Conservation (phyloP, 208 protist species). For the Wallacemonas sp. region DNA sequence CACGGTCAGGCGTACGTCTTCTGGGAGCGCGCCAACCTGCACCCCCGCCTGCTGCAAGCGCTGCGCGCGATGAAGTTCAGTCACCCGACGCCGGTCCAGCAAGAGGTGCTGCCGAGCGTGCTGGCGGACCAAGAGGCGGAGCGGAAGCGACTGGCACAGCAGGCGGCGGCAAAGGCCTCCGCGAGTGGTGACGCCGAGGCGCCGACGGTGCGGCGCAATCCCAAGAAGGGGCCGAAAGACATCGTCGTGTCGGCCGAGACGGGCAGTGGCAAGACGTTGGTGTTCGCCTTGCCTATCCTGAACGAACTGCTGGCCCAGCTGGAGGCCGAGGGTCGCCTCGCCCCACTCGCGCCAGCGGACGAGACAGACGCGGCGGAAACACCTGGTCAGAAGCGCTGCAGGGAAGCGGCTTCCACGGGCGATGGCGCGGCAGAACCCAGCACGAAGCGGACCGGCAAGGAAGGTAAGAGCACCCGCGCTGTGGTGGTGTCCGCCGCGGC, state of each 20-base stretch:
- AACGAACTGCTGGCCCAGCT: slow-evolving; percentile 45
- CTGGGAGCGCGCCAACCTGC: slow-evolving; percentile 79
- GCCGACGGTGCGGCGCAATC: neutral
- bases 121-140: slow-evolving; percentile 23
- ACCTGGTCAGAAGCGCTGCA: neutral
- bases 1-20: slow-evolving; percentile 74
- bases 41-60: slow-evolving; percentile 62
- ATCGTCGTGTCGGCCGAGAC: slow-evolving; percentile 93
- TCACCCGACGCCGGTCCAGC: slow-evolving; percentile 85
- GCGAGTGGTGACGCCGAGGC: slow-evolving; percentile 4
- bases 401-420: neutral
- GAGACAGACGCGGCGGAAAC: neutral
- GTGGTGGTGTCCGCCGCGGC: neutral
- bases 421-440: neutral
- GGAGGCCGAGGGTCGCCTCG: slow-evolving; percentile 16
- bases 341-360: neutral
- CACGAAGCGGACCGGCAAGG: slow-evolving; percentile 1
- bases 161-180: neutral
- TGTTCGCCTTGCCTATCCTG: slow-evolving; percentile 97
- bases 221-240: slow-evolving; percentile 35
- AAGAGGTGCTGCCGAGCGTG: slow-evolving; percentile 72
- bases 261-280: slow-evolving; percentile 96
- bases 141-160: slow-evolving; percentile 4
- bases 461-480: neutral
- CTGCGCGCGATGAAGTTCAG: slow-evolving; percentile 72